Conservation (phyloP, 352 stramenopile genomes). For the Phytophthora hybrid region DNA sequence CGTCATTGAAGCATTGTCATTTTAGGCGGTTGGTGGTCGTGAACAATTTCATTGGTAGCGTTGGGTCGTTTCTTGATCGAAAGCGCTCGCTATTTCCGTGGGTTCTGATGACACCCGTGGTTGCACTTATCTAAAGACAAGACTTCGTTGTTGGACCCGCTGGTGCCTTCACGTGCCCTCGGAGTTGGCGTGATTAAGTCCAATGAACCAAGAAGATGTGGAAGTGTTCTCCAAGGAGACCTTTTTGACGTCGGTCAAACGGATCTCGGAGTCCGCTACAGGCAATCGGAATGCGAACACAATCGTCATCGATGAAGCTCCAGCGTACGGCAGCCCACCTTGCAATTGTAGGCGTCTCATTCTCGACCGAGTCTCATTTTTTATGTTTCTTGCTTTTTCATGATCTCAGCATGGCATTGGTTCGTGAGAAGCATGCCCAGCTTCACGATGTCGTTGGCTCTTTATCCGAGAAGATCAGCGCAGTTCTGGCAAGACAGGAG, state of each 20-base stretch:
- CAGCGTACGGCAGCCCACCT: slow-evolving; percentile 42
- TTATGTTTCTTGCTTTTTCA: neutral
- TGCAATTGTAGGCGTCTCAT: neutral
- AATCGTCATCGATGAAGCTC: slow-evolving; percentile 51
- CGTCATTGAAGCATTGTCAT: neutral
- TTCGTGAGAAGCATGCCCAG: slow-evolving; percentile 83
- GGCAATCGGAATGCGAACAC: slow-evolving; percentile 21
- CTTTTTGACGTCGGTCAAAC: slow-evolving; percentile 78
- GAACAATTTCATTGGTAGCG: neutral
- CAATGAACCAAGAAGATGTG: slow-evolving; percentile 61
- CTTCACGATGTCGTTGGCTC: slow-evolving; percentile 84
- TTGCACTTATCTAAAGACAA: slow-evolving; percentile 5
- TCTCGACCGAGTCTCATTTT: neutral
- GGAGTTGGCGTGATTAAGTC: slow-evolving; percentile 1
- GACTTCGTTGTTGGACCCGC: neutral
- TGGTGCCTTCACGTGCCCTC: neutral
- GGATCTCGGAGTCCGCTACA: slow-evolving; percentile 36
- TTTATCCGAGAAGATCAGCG: slow-evolving; percentile 90
- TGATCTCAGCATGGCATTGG: slow-evolving; percentile 71
- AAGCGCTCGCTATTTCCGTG: slow-evolving; percentile 35
- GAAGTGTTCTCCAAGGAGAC: slow-evolving; percentile 87
- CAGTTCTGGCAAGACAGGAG: slow-evolving; percentile 91
- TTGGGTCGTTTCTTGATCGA: slow-evolving; percentile 33
- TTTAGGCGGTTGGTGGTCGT: neutral
- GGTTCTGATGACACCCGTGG: slow-evolving; percentile 21